A percentile compares a stretch with the other conserved stretches of the same genome.
Conservation (phyloP, 2,329 filamentous ascomycete species). For the Apiospora saccharicola region DNA sequence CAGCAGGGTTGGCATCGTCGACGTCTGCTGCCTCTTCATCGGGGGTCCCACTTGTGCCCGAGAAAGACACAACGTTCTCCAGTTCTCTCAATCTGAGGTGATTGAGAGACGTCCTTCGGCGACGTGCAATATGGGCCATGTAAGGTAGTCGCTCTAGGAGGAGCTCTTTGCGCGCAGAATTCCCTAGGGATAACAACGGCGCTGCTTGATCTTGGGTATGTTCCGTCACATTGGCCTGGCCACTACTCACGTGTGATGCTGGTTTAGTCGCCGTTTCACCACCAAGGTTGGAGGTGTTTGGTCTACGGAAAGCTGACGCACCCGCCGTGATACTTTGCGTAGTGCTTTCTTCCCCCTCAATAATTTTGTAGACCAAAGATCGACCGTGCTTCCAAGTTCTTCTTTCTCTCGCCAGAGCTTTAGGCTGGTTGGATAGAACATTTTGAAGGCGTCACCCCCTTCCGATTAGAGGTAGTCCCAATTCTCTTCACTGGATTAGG, state of each 20-base stretch:
- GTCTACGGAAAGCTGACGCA: conserved; percentile 57
- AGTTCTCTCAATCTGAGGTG: conserved; percentile 38
- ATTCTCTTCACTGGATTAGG: conserved; percentile 85
- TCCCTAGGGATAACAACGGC: conserved; percentile 66
- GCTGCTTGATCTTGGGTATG: conserved; percentile 33
- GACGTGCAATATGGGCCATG: conserved; percentile 70
- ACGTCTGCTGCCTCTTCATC: conserved; percentile 44
- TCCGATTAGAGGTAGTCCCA: conserved; percentile 52
- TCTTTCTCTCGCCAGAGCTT: conserved; percentile 86
- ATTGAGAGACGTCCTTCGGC: conserved; percentile 34
- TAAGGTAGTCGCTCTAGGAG: conserved; percentile 89
- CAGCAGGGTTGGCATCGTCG: conserved; percentile 49
- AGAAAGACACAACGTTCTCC: conserved; percentile 73
- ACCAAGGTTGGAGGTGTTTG: conserved; percentile 42
- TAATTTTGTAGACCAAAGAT: conserved; percentile 70
- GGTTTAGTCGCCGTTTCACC: conserved; percentile 33
- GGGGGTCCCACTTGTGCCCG: conserved; percentile 56
- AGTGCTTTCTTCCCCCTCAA: conserved; percentile 58
- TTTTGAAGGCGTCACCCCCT: conserved; percentile 74
- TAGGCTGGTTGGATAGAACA: conserved; percentile 89
- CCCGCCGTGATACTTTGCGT: conserved; percentile 52
- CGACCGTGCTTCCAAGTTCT: conserved; percentile 78
- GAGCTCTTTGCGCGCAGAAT: conserved; percentile 74
- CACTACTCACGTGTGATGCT: conserved; percentile 31
- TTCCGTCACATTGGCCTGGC: conserved; percentile 36